A percentile compares a stretch with the other conserved stretches of the same genome.
phyloP scores from a whole-genome alignment of 805 yeast genomes.

The Candida chilensis region DNA sequence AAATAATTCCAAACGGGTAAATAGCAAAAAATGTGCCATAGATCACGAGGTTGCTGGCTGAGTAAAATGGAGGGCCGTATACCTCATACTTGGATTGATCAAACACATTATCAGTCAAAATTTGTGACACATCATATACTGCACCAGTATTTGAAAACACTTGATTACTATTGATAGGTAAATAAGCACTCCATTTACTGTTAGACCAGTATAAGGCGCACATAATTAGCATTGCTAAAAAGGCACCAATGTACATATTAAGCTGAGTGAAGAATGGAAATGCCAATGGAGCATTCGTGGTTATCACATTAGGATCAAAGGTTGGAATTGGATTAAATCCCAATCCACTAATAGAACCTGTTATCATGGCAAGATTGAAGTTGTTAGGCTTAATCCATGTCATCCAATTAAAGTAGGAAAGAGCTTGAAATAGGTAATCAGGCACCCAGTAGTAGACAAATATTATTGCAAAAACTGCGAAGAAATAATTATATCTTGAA shows the following conservation, averaged over 20 bases:
- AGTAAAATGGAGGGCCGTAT: slow-evolving; percentile 61
- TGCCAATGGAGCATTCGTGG: slow-evolving; percentile 14
- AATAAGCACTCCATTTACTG: slow-evolving; percentile 12
- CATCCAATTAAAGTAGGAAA: slow-evolving; percentile 19
- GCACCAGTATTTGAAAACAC: slow-evolving; percentile 44
- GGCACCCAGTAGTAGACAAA: slow-evolving; percentile 21
- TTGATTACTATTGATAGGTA: slow-evolving; percentile 37
- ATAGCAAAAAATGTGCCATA: slow-evolving; percentile 51
- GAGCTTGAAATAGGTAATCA: slow-evolving; percentile 13
- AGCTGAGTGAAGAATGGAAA: slow-evolving; percentile 2
- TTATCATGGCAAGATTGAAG: slow-evolving; percentile 12
- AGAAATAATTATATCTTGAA: slow-evolving; percentile 12
- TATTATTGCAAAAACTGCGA: slow-evolving; percentile 7
- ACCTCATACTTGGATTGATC: slow-evolving; percentile 35
- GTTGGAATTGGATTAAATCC: slow-evolving; percentile 20
- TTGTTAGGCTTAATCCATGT: slow-evolving; percentile 19
- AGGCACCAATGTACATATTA: slow-evolving; percentile 8
- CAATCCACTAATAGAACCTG: slow-evolving; percentile 15
- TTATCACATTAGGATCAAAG: slow-evolving; percentile 17
- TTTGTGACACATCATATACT: slow-evolving; percentile 32
- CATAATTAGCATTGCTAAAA: slow-evolving; percentile 10
- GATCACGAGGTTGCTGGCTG: slow-evolving; percentile 51
- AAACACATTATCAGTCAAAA: slow-evolving; percentile 33
- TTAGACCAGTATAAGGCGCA: slow-evolving; percentile 12
- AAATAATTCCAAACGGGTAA: slow-evolving; percentile 46